Evolutionary conservation across 2,329 filamentous ascomycete genomes (phyloP), one percentile per base, ranked within the genome.

Genomic region (Cordyceps tenuipes): DNA sequence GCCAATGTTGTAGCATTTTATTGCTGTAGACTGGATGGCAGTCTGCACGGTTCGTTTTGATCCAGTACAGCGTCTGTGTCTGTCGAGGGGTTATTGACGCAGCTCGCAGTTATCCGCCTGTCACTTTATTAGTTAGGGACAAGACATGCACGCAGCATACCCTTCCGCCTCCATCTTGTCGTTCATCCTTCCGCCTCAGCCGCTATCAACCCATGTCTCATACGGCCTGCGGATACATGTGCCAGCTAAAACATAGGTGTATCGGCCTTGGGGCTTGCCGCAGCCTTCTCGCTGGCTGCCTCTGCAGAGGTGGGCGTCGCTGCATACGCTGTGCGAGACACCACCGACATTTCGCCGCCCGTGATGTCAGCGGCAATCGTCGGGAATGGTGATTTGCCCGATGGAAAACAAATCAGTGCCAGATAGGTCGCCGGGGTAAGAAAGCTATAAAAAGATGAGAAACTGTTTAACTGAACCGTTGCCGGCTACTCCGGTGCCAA

Each of bases 251-350:
- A 58, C 56, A 51, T 5, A 34, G 10, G 29, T 21, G 21, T 46
- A 41, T 34, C 44, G 31, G 44, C 46, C 41, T 41, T 57, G 17
- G 34, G 46, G 46, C 55, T 31, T 47, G 26, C 54, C 54, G 54
- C 55, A 49, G 43, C 44, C 54, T 29, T 12, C 46, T 48, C 43
- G 54, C 49, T 57, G 55, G 55, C 55, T 41, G 55, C 46, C 41
- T 50, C 36, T 43, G 36, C 56, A 43, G 31, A 39, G 34, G 44
- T 29, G 31, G 46, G 34, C 36, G 39, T 10, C 7, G 31, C 36
- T 46, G 15, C 36, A 51, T 48, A 43, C 44, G 36, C 55, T 26
- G 34, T 44, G 56, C 46, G 39, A 41, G 44, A 57, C 55, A 31
- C 19, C 26, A 36, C 13, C 51, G 54, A 57, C 54, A 57, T n/a